Evolutionary conservation across 352 stramenopile genomes (phyloP).

Genomic region (Globisporangium apiculatum): DNA sequence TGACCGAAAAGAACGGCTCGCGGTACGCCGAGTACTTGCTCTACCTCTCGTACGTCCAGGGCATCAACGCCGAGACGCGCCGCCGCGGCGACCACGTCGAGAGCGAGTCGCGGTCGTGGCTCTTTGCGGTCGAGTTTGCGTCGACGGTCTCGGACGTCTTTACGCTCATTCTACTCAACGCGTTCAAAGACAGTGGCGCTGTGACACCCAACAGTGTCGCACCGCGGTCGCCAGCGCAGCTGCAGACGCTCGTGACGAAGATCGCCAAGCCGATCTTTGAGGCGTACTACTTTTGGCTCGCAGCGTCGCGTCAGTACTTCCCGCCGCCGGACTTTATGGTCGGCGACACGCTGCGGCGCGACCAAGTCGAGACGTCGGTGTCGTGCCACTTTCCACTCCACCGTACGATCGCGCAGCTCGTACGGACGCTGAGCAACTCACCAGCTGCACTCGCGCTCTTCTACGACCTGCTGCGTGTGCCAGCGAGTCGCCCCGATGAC

Average conservation of each 20-base stretch:
- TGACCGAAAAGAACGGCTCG: conserved; percentile 55
- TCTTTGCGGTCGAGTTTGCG: conserved; percentile 81
- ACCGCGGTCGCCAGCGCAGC: conserved; percentile 4
- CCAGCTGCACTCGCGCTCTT: conserved; percentile 48
- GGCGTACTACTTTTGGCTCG: conserved; percentile 77
- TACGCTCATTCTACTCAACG: conserved; percentile 72
- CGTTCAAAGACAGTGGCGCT: conserved; percentile 39
- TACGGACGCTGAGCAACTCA: conserved; percentile 61
- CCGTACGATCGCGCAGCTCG: conserved; percentile 63
- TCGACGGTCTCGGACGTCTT: conserved; percentile 77
- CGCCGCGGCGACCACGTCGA: conserved; percentile 69
- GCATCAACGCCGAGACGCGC: conserved; percentile 52
- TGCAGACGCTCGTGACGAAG: conserved; percentile 35
- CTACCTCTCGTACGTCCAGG: conserved; percentile 73
- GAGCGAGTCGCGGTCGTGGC: conserved; percentile 71
- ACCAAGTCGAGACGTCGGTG: conserved; percentile 57
- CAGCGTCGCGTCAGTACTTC: conserved; percentile 70
- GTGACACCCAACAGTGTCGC: conserved; percentile 8
- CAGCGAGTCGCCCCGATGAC: conserved; percentile 15
- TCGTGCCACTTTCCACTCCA: conserved; percentile 82
- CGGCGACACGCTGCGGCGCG: conserved; percentile 37
- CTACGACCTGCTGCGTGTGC: conserved; percentile 37
- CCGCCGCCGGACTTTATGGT: conserved; percentile 50
- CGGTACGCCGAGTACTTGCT: conserved; percentile 57
- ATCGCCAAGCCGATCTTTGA: conserved; percentile 65